Evolutionary conservation across 352 stramenopile genomes (phyloP), one percentile per base, ranked within the genome.

Genomic region (Phytopythium mirpurense): DNA sequence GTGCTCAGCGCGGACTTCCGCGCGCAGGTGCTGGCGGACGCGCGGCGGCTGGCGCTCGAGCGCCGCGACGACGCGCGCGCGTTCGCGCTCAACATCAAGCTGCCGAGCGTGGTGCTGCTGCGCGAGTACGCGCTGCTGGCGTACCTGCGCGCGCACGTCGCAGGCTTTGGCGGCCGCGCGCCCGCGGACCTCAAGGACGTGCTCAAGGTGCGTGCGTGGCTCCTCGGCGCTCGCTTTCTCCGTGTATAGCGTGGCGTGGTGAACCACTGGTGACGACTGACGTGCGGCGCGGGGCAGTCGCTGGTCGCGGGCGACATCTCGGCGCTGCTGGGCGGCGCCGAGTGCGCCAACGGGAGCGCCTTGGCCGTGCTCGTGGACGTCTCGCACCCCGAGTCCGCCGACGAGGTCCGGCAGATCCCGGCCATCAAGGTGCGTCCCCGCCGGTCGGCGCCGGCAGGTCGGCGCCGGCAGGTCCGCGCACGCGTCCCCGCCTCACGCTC

Each of bases 71-170:
- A 90, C 45, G 78, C 78, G 12, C 74, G 72, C 31, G 58, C 70
- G 21, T 94, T 94, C 40, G 63, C 78, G 29, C 77, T 94, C 51
- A 89, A 83, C 56, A 86, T 92, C 50, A 90, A 91, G 62, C 53
- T 93, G 51, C 81, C 81, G 18, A 90, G 83, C 61, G 67, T 83
- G 37, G 72, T 91, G 35, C 43, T 93, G 31, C 67, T 93, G 51
- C 77, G 83, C 38, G 81, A 94, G 62, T 89, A 88, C 57, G 70
- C 80, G 45, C 58, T 94, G 51, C 62, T 84, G 29, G 68, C 86
- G 14, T 72, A 87, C 54, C 60, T 93, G 53, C 72, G 64, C 24
- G 31, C 29, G 12, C 53, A 56, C 21, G 55, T 80, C 2, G 45
- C 47, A 2, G 67, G 71, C 40, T 88, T 79, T 44, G 31, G 56